Base-by-base conservation (phyloP, 371 early-diverging fungal genomes). In the Apophysomyces elegans region DNA sequence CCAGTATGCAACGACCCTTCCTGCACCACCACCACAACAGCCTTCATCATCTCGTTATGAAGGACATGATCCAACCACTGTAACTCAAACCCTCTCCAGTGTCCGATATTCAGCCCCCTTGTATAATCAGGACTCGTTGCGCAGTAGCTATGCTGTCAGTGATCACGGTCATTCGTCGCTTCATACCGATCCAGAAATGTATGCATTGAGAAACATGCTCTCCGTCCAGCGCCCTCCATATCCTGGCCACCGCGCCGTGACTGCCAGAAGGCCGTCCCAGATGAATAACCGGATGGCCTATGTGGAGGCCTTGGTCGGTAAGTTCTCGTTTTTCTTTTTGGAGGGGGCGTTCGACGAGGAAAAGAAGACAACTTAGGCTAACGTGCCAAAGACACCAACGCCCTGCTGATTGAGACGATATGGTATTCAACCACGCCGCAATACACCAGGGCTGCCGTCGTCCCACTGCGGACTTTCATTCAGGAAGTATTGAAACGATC, bases 401-500 rank as follows among this genome's bases (percentile, higher is more conserved):
- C 86, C 21, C 70, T 85, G 68, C 82, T 86, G 43, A 86, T 88
- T 61, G 87, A 88, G 64, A 79, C 85, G 13, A 86, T 86, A 65
- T 88, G 88, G 88, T 68, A 70, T 58, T 41, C 46, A 16, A 66
- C 57, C 38, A 74, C 78, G 37, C 37, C 69, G 35, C 70, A 71
- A 37, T 67, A 65, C 58, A 69, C 67, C 59, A 78, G 81, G 61
- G 71, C 82, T 44, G 72, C 77, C 38, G 83, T 86, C 46, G 84
- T 88, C 56, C 90, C 92, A 47, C 78, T 92, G 60, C 83, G 85
- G 59, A 72, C 78, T 66, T 93, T 93, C 72, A 88, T 93, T 68
- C 86, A 89, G 62, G 93, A 94, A 72, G 86, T 92, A 16, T 76
- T 94, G 11, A 84, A 89, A 62, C 84, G 93, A 39, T 91, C 92